Conservation (phyloP, 139 green algal genomes). For the Astrephomene gubernaculifera region DNA sequence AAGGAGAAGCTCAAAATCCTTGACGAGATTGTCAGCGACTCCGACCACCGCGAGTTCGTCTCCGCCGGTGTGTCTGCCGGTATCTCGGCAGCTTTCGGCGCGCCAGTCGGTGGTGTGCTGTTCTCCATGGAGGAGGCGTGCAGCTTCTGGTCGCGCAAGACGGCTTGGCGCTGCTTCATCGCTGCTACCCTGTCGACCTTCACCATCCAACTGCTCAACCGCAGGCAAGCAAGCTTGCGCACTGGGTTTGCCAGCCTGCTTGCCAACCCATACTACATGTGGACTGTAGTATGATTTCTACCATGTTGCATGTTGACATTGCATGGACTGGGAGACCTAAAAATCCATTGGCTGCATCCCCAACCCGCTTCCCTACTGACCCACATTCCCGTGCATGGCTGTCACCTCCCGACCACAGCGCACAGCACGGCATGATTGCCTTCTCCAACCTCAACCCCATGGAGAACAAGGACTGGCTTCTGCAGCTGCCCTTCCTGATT, state of each 20-base stretch:
- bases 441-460: slow-evolving; percentile 68
- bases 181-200: slow-evolving; percentile 75
- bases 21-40: slow-evolving; percentile 72
- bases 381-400: too few relatives aligned
- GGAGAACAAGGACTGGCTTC: slow-evolving; percentile 79
- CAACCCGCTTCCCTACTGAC: too few relatives aligned
- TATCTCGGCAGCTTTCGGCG: slow-evolving; percentile 87
- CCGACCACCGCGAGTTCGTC: slow-evolving; percentile 88
- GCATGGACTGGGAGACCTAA: too few relatives aligned
- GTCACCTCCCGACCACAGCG: too few relatives aligned
- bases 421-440: slow-evolving; percentile 67
- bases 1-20: slow-evolving; percentile 66
- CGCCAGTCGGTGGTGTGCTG: slow-evolving; percentile 93
- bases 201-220: slow-evolving; percentile 71
- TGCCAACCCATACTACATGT: too few relatives aligned
- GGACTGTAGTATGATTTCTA: too few relatives aligned
- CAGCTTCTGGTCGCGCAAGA: slow-evolving; percentile 76
- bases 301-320: too few relatives aligned
- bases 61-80: slow-evolving; percentile 86
- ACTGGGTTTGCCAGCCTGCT: too few relatives aligned
- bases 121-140: slow-evolving; percentile 93
- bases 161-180: slow-evolving; percentile 91
- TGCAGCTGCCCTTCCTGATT: slow-evolving; percentile 83
- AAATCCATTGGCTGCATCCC: too few relatives aligned
- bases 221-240: too few relatives aligned